Percentiles rank a stretch among this genome's conserved stretches.
Evolutionary conservation across 768 basidiomycete species (phyloP).

Genomic region (Serendipita sp.): DNA sequence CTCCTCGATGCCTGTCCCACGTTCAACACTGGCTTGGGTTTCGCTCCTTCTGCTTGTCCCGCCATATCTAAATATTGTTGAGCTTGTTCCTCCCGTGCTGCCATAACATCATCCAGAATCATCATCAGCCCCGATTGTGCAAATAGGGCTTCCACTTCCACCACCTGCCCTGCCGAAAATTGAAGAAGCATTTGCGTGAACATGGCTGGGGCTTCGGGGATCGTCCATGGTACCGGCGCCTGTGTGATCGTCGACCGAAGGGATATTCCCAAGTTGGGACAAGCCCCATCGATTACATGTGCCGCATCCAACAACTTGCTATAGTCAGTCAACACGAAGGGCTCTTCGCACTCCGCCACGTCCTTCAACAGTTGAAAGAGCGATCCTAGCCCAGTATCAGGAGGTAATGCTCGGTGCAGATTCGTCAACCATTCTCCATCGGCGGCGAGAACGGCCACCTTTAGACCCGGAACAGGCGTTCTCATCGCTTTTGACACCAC

Average conservation of each 20-base stretch:
- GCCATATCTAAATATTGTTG: neutral
- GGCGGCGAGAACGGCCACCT: slow-evolving; percentile 33
- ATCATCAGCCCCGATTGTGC: slow-evolving; percentile 25
- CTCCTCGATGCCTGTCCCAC: slow-evolving; percentile 7
- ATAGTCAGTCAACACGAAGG: slow-evolving; percentile 26
- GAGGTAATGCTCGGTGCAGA: slow-evolving; percentile 21
- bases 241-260: slow-evolving; percentile 33
- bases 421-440: slow-evolving; percentile 14
- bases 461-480: slow-evolving; percentile 33
- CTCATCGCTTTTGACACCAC: slow-evolving; percentile 41
- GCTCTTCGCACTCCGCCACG: slow-evolving; percentile 29
- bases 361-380: slow-evolving; percentile 36
- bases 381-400: slow-evolving; percentile 18
- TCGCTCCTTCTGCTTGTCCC: slow-evolving; percentile 5
- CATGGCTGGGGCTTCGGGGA: slow-evolving; percentile 22
- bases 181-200: slow-evolving; percentile 15
- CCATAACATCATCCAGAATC: slow-evolving; percentile 29
- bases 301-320: slow-evolving; percentile 20
- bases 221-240: slow-evolving; percentile 42
- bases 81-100: slow-evolving; percentile 17
- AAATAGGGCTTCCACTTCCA: slow-evolving; percentile 29
- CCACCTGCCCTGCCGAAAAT: slow-evolving; percentile 20
- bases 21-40: slow-evolving; percentile 11
- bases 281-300: slow-evolving; percentile 29
- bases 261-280: slow-evolving; percentile 24